These are phyloP conservation scores for Xylaria acuta DNA, from an alignment of 495 filamentous ascomycete genomes.

Conservation along the genomic window DNA sequence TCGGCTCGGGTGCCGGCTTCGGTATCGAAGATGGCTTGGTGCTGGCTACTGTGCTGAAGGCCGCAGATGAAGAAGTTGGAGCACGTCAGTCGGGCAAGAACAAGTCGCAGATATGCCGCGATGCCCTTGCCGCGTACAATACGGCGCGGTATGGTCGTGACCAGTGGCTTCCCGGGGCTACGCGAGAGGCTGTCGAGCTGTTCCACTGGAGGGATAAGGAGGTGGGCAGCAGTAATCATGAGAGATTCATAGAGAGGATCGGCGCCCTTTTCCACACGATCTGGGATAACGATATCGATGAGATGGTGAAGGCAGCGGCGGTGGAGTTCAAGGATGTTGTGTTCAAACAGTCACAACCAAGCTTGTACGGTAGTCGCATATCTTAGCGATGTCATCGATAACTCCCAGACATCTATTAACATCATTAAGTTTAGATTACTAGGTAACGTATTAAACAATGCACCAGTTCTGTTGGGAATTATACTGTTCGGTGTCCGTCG, in stretches of 20 bases:
- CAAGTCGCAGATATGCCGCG: slow-evolving; percentile 33
- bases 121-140: slow-evolving; percentile 48
- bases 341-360: not conserved
- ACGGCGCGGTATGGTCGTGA: slow-evolving; percentile 45
- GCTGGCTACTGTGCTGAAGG: slow-evolving; percentile 48
- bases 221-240: slow-evolving; percentile 35
- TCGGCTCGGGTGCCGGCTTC: slow-evolving; percentile 62
- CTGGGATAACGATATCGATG: slow-evolving; percentile 49
- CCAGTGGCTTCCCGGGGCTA: slow-evolving; percentile 44
- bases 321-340: slow-evolving; percentile 19
- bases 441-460: not conserved
- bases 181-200: slow-evolving; percentile 44
- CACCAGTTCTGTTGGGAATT: not conserved
- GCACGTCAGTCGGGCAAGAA: not conserved
- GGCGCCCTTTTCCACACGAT: slow-evolving; percentile 42
- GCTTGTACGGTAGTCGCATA: slow-evolving; percentile 5
- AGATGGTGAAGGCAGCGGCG: slow-evolving; percentile 38
- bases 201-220: slow-evolving; percentile 48
- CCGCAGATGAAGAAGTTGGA: slow-evolving; percentile 30
- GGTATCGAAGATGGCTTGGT: slow-evolving; percentile 62
- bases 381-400: not conserved
- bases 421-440: not conserved
- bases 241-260: slow-evolving; percentile 41
- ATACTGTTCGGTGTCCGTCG: not conserved
- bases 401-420: not conserved